Conservation (phyloP, 129 eudicot genomes). For the sunflower (Helianthus annuus) region DNA sequence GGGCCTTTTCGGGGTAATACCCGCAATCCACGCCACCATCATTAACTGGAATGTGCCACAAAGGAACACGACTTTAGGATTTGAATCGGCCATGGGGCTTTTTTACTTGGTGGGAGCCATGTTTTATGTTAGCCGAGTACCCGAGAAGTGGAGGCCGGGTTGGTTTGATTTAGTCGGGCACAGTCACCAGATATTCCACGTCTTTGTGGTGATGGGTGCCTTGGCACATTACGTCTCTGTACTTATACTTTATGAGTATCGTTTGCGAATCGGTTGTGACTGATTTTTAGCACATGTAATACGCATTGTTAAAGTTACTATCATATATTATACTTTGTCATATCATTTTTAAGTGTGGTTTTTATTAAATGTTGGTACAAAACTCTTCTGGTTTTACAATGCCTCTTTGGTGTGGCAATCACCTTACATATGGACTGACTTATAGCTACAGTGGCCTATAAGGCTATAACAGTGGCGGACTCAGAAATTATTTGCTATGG, state of each 20-base stretch:
- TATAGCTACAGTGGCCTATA: too few relatives aligned
- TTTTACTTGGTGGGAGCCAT: slow-evolving; percentile 74
- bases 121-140: slow-evolving; percentile 74
- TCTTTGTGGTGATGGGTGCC: slow-evolving; percentile 84
- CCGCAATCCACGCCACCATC: slow-evolving; percentile 64
- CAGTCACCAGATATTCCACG: slow-evolving; percentile 89
- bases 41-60: slow-evolving; percentile 74
- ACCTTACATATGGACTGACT: too few relatives aligned
- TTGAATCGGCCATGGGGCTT: slow-evolving; percentile 76
- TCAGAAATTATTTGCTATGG: too few relatives aligned
- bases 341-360: not conserved
- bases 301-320: not conserved
- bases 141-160: slow-evolving; percentile 92
- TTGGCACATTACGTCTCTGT: slow-evolving; percentile 85
- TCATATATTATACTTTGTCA: slow-evolving; percentile 2
- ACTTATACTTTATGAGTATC: slow-evolving; percentile 50
- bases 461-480: too few relatives aligned
- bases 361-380: not conserved
- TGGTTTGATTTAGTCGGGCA: slow-evolving; percentile 93
- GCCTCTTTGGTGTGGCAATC: too few relatives aligned
- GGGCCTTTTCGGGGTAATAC: slow-evolving; percentile 88
- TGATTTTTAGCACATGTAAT: not conserved
- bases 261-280: slow-evolving; percentile 48
- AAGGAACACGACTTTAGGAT: slow-evolving; percentile 62
- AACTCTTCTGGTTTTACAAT: too few relatives aligned